Base-by-base conservation (phyloP, 108 stramenopile species). In the Pseudonitzschia multiseries region DNA sequence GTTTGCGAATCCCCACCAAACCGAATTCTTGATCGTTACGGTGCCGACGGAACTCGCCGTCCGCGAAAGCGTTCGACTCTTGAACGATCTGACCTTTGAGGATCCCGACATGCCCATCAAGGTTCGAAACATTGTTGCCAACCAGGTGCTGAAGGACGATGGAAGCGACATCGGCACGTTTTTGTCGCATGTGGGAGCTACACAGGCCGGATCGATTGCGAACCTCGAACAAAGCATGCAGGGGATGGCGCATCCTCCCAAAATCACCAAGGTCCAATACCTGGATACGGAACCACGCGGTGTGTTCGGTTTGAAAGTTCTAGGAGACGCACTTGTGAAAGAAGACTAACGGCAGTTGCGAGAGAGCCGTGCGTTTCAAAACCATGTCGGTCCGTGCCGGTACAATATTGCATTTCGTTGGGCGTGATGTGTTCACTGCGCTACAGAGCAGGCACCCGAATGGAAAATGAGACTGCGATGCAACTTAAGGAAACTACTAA, bases 11-110 rank as follows among this genome's bases (percentile, higher is more conserved):
- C 79, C 89, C 15, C 66, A 81, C 4, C 84, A 87, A 41, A 97
- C 93, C 6, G 96, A 97, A 57, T 97, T 97, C 69, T 72, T 94
- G n/a, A 92, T 97, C 65, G 94, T 97, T 0, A 95, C 96, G 6
- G 86, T 97, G 26, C 85, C 90, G 0, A 97, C 92, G 2, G 94
- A 95, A 68, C 72, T 97, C 41, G 93, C 96, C 28, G 89, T 92
- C 18, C 81, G 90, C 48, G 96, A 97, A 75, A 95, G 89, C 61
- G 78, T 86, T 0, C 79, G 96, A 43, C 73, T 97, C 31, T 57
- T 97, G 67, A 90, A 93, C 64, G 92, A 95, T 70, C 70, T 95
- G 69, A 95, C 93, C 4, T 93, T 95, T 84, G 90, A 89, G 50
- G 84, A 83, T 57, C 89, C 92, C 21, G 93, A 94, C 57, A 87